These are phyloP conservation scores for Pythium inflatum DNA, from an alignment of 352 stramenopile species.

Conservation along the genomic window DNA sequence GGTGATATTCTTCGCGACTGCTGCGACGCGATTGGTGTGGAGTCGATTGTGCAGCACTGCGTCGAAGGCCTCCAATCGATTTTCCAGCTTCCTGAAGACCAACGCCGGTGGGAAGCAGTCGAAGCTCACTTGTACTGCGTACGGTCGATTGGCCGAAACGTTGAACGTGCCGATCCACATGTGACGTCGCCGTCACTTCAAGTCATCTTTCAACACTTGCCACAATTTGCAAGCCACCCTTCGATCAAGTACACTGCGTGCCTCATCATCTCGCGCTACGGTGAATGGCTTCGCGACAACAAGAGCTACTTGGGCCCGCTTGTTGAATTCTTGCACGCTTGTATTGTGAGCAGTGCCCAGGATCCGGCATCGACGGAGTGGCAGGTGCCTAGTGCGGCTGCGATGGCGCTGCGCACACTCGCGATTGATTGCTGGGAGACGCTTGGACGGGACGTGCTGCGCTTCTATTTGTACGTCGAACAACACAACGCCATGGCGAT, in stretches of 20 bases:
- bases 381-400: conserved; percentile 76
- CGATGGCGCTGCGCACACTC: conserved; percentile 69
- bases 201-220: conserved; percentile 78
- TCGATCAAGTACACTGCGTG: conserved; percentile 87
- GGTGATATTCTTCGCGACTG: conserved; percentile 84
- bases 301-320: conserved; percentile 52
- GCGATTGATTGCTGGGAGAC: conserved; percentile 80
- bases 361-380: conserved; percentile 61
- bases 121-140: conserved; percentile 86
- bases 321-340: conserved; percentile 74
- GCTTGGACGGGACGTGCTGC: conserved; percentile 65
- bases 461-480: conserved; percentile 83
- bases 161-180: conserved; percentile 47
- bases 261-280: conserved; percentile 84
- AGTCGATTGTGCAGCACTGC: conserved; percentile 76
- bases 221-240: conserved; percentile 73
- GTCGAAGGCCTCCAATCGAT: conserved; percentile 74
- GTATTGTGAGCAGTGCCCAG: conserved; percentile 58
- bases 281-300: conserved; percentile 66
- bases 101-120: conserved; percentile 74
- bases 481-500: conserved; percentile 65
- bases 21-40: conserved; percentile 71
- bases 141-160: conserved; percentile 79
- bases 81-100: conserved; percentile 50
- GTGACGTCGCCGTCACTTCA: conserved; percentile 52